Conservation (phyloP, 2,329 filamentous ascomycete genomes). For the Ophiostoma piceae region DNA sequence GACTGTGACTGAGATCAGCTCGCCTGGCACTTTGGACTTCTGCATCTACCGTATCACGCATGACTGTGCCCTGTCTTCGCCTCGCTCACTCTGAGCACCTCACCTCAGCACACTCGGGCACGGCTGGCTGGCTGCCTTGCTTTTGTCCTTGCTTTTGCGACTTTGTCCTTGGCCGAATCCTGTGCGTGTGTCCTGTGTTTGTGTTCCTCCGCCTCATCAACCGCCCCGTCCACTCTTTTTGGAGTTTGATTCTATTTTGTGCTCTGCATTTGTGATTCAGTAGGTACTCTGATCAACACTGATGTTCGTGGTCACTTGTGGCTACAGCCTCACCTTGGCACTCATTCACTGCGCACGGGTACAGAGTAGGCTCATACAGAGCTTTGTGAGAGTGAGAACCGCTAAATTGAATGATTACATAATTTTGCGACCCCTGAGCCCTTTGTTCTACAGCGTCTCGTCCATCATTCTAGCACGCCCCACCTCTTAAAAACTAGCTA, state of each 20-base stretch:
- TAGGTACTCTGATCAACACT: not conserved
- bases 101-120: not conserved
- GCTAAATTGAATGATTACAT: not conserved
- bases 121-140: not conserved
- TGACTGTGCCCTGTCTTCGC: conserved; percentile 2
- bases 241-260: not conserved
- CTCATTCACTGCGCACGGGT: not conserved
- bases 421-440: not conserved
- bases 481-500: conserved; percentile 1
- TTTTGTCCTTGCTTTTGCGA: not conserved
- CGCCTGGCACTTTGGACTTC: not conserved
- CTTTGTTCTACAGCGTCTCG: not conserved
- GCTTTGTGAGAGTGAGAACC: too few relatives aligned
- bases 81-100: not conserved
- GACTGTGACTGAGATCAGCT: not conserved
- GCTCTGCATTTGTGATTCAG: not conserved
- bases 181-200: not conserved
- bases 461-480: not conserved
- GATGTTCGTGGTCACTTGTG: not conserved
- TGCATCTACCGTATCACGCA: conserved; percentile 9
- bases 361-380: too few relatives aligned
- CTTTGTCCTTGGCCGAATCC: not conserved
- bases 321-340: conserved; percentile 7
- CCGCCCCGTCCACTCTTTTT: not conserved
- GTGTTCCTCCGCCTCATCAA: not conserved